These are phyloP conservation scores for Zoysia matrella DNA, from an alignment of 202 grass and related monocot species.

Conservation along the genomic window DNA sequence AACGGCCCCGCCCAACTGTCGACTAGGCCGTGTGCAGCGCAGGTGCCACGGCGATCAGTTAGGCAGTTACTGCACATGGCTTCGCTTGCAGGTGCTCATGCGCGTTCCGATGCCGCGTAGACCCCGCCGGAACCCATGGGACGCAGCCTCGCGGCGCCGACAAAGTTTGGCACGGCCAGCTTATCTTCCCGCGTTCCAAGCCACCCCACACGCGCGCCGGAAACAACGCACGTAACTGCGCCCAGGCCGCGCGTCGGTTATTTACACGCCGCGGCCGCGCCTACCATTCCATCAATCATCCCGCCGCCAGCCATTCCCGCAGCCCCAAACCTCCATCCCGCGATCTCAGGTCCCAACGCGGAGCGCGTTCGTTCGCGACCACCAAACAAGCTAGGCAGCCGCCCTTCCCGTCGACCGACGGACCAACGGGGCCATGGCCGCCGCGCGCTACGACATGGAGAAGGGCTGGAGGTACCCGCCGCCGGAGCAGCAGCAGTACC, in stretches of 20 bases:
- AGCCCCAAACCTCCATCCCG: too few species aligned
- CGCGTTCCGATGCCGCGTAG: background rate
- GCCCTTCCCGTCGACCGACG: background rate
- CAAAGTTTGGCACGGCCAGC: constrained; percentile 10
- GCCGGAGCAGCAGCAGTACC: constrained; percentile 24
- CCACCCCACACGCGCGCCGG: constrained; percentile 19
- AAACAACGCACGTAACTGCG: constrained; percentile 37
- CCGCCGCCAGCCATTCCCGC: background rate
- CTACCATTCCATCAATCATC: background rate
- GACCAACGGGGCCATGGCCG: constrained; percentile 25
- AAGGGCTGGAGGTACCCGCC: constrained; percentile 34
- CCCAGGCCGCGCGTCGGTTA: constrained; percentile 12
- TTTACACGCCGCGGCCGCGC: background rate
- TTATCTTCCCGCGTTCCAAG: background rate
- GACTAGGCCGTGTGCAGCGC: too few species aligned
- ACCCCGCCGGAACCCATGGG: background rate
- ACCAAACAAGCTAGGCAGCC: background rate
- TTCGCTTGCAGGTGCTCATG: background rate
- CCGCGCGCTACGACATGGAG: constrained; percentile 61
- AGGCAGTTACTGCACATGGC: background rate
- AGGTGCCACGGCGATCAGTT: too few species aligned
- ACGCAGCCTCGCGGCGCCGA: background rate
- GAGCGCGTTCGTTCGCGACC: too few species aligned
- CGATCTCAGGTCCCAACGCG: too few species aligned
- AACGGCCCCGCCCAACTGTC: background rate